Base-by-base conservation (phyloP, 2,329 filamentous ascomycete genomes). In the Fusarium vanettenii region DNA sequence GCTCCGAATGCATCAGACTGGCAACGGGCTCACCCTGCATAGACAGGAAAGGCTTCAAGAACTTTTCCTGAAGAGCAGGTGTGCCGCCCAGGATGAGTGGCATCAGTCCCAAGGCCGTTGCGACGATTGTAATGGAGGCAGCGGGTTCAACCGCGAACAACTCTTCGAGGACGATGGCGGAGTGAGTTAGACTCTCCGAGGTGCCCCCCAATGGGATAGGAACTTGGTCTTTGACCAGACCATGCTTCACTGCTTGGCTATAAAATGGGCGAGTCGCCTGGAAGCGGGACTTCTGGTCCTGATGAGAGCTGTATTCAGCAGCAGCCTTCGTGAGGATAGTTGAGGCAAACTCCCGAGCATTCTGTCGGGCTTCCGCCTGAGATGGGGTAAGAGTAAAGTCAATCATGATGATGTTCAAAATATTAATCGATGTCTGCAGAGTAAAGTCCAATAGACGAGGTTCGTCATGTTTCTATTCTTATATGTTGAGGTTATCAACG, bases 161-260 rank as follows among this genome's bases (percentile, higher is more conserved):
- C 70, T 90, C 88, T 71, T 90, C 88, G 0, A 89, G 83, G 7
- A 88, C 72, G 43, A 90, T 83, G 0, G 86, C 84, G 1, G 86
- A 83, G 61, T 89, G 87, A 8, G 88, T 64, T 0, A 90, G 80
- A 9, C 81, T 82, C 1, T 81, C 83, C 8, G 82, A 83, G 10
- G 75, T 82, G 13, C 89, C 89, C 27, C 88, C 88, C 6, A 88
- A 79, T 2, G 81, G 61, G 5, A 80, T 75, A 3, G 87, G 82
- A 9, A 90, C 80, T 60, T 88, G 85, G 14, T 82, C 85, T 71
- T 86, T 86, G 76, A 90, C 80, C 2, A 88, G 31, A 25, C 66
- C 66, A n/a, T 35, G 43, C 29, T 29, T 27, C 2, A 68, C 60
- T 20, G 56, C n/a, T 16, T 39, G 14, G 9, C 41, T 29, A 20